Evolutionary conservation across 164 flowering plant species (phyloP).

Genomic region (Platanus orientalis): DNA sequence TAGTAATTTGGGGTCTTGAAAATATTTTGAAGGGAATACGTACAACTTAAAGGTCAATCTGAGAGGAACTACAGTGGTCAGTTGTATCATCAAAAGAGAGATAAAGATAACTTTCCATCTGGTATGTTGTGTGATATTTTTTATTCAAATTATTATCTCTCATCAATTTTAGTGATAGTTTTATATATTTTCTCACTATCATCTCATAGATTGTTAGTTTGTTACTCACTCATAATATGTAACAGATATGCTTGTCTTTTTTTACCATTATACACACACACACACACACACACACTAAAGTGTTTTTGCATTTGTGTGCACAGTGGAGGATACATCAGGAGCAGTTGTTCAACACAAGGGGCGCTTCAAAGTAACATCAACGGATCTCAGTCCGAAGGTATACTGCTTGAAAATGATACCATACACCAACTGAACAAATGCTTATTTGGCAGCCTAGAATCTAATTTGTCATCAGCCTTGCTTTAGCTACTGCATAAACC

Average conservation of each 20-base stretch:
- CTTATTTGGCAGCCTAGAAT: background rate
- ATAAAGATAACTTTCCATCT: constrained; percentile 38
- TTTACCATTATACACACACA: too few relatives aligned
- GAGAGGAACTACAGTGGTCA: constrained; percentile 81
- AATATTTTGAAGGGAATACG: constrained; percentile 47
- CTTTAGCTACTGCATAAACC: too few relatives aligned
- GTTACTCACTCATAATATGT: background rate
- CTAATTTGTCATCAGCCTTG: too few relatives aligned
- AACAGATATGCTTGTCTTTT: background rate
- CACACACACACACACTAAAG: too few relatives aligned
- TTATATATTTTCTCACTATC: too few relatives aligned
- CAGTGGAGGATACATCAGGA: constrained; percentile 69
- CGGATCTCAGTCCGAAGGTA: constrained; percentile 73
- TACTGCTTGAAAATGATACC: background rate
- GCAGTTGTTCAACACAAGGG: constrained; percentile 74
- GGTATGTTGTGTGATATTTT: constrained; percentile 33
- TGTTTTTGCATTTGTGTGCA: constrained; percentile 8
- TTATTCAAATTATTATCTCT: background rate
- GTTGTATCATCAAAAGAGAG: constrained; percentile 59
- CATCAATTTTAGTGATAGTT: background rate
- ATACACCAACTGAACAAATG: background rate
- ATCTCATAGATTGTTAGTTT: too few relatives aligned
- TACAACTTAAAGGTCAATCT: constrained; percentile 38
- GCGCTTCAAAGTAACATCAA: constrained; percentile 85
- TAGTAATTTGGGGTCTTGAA: constrained; percentile 5